These are phyloP conservation scores for Dendrobium chrysotoxum DNA, from an alignment of 106 monocot genomes.

Conservation along the genomic window DNA sequence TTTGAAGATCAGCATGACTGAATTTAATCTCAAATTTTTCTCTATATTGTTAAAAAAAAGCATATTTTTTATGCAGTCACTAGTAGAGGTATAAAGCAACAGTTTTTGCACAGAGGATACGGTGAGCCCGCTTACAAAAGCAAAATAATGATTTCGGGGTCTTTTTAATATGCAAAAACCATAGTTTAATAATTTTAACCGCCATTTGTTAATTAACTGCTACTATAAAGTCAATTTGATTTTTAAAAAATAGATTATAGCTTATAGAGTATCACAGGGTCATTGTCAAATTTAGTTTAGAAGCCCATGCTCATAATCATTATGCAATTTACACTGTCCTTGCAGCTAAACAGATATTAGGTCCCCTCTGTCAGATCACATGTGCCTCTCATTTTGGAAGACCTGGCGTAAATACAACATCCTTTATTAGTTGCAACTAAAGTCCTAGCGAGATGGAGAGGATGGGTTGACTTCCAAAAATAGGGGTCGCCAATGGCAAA, in stretches of 20 bases:
- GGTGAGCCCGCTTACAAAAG: neutral
- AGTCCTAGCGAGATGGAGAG: neutral
- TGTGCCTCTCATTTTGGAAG: neutral
- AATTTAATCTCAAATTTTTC: no score
- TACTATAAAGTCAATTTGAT: neutral
- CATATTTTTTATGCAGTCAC: no score
- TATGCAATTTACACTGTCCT: neutral
- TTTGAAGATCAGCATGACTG: neutral
- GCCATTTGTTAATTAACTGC: neutral
- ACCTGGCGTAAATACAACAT: neutral
- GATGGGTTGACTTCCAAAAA: no score
- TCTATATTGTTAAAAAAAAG: no score
- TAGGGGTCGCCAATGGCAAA: neutral
- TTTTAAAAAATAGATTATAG: neutral
- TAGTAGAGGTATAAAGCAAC: no score
- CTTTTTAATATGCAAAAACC: neutral
- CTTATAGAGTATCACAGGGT: neutral
- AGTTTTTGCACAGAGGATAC: no score
- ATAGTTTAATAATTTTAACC: neutral
- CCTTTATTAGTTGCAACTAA: neutral
- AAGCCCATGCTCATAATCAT: neutral
- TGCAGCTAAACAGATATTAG: neutral
- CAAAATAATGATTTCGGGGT: neutral
- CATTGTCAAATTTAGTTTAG: neutral
- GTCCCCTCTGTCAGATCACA: neutral